Evolutionary conservation across 192 early-diverging fungal genomes (phyloP).

Genomic region (Neocallimastix lanati): DNA sequence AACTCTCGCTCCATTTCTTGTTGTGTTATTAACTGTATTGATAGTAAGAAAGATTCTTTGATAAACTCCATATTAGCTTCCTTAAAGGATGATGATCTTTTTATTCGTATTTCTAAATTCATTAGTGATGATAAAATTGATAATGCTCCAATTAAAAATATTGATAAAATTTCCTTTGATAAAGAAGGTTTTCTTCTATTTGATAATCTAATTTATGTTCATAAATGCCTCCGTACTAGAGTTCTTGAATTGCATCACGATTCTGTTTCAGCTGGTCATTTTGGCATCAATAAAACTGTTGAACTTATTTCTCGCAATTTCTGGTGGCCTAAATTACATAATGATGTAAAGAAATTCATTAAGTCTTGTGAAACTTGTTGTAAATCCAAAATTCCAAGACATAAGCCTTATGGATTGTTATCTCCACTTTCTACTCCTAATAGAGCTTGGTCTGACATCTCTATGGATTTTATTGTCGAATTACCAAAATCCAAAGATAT

Average conservation of each 20-base stretch:
- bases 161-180: too few relatives aligned
- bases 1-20: too few relatives aligned
- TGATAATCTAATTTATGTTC: too few relatives aligned
- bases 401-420: slow-evolving; percentile 16
- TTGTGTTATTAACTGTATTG: too few relatives aligned
- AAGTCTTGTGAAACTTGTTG: slow-evolving; percentile 11
- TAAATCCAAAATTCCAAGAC: slow-evolving; percentile 9
- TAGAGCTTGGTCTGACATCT: slow-evolving; percentile 17
- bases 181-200: too few relatives aligned
- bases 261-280: slow-evolving; percentile 10
- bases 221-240: too few relatives aligned
- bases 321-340: slow-evolving; percentile 13
- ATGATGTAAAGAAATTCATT: slow-evolving; percentile 13
- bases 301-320: slow-evolving; percentile 12
- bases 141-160: too few relatives aligned
- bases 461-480: slow-evolving; percentile 23
- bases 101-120: too few relatives aligned
- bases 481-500: slow-evolving; percentile 5
- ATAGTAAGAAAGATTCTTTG: too few relatives aligned
- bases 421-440: slow-evolving; percentile 11
- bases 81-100: too few relatives aligned
- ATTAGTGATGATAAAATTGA: too few relatives aligned
- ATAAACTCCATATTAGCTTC: too few relatives aligned
- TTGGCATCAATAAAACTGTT: slow-evolving; percentile 12
- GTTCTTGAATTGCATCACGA: slow-evolving; percentile 7